Conservation (phyloP, 108 stramenopile species). For the Skeletonema grethae region DNA sequence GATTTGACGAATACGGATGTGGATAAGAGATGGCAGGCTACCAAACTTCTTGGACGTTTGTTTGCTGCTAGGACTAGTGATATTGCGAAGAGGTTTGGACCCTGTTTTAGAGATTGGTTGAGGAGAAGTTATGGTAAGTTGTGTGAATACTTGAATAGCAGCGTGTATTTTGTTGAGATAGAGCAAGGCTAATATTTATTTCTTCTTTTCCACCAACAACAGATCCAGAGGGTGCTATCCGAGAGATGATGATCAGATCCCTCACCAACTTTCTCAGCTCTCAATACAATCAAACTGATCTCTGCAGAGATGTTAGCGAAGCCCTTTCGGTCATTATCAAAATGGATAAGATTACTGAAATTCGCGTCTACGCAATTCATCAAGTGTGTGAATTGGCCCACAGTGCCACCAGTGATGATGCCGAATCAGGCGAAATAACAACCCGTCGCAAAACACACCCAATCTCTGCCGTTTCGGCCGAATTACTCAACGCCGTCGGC, state of each 20-base stretch:
- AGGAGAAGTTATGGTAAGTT: slow-evolving; percentile 58
- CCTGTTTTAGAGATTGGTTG: slow-evolving; percentile 77
- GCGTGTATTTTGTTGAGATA: neutral
- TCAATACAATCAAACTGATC: slow-evolving; percentile 42
- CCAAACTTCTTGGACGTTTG: slow-evolving; percentile 66
- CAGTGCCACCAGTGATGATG: slow-evolving; percentile 25
- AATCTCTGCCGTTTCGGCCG: slow-evolving; percentile 40
- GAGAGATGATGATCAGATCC: slow-evolving; percentile 67
- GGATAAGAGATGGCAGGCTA: slow-evolving; percentile 51
- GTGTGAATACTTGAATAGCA: neutral
- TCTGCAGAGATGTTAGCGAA: slow-evolving; percentile 56
- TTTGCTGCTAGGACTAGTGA: slow-evolving; percentile 49
- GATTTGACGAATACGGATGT: slow-evolving; percentile 46
- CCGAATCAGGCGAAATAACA: neutral
- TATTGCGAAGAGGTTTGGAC: slow-evolving; percentile 53
- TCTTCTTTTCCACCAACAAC: neutral
- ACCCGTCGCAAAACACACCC: slow-evolving; percentile 16
- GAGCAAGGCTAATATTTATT: neutral
- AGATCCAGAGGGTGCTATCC: slow-evolving; percentile 53
- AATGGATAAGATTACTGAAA: slow-evolving; percentile 44
- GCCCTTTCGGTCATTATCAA: slow-evolving; percentile 35
- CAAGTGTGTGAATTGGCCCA: slow-evolving; percentile 72
- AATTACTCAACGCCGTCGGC: slow-evolving; percentile 65
- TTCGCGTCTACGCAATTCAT: slow-evolving; percentile 67
- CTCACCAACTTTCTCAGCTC: slow-evolving; percentile 55